Conservation (phyloP, 768 basidiomycete species). For the Atractiella rhizophila region DNA sequence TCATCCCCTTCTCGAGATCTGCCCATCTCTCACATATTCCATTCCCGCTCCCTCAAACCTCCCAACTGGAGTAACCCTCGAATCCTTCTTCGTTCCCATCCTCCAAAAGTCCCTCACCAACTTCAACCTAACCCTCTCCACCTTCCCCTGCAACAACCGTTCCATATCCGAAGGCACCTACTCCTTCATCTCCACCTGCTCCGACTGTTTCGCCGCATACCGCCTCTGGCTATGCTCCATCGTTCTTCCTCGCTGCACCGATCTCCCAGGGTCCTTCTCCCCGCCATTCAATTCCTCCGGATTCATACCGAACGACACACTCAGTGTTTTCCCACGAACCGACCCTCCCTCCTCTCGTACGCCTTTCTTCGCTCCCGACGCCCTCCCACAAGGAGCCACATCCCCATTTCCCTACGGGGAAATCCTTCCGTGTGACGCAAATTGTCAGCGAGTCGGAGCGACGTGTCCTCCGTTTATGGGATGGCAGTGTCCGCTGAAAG, state of each 20-base stretch:
- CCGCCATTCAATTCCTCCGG: not conserved
- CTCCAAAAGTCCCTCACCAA: conserved; percentile 32
- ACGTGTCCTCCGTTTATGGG: conserved; percentile 50
- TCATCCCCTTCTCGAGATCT: conserved; percentile 51
- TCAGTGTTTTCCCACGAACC: conserved; percentile 6
- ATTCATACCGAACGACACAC: not conserved
- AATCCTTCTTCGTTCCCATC: conserved; percentile 20
- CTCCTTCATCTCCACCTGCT: conserved; percentile 50
- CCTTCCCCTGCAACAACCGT: conserved; percentile 39
- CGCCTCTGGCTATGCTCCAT: conserved; percentile 50
- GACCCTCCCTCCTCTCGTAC: conserved; percentile 13
- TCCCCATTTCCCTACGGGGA: conserved; percentile 28
- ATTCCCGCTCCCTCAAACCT: conserved; percentile 36
- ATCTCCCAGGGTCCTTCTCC: conserved; percentile 19
- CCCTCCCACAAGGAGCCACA: conserved; percentile 3
- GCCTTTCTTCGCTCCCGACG: conserved; percentile 6
- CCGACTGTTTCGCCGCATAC: conserved; percentile 47
- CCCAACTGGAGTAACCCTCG: conserved; percentile 31
- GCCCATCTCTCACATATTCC: conserved; percentile 42
- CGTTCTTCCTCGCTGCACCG: conserved; percentile 49
- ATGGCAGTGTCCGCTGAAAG: conserved; percentile 25
- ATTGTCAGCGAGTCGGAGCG: conserved; percentile 44
- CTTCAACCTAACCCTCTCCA: conserved; percentile 45
- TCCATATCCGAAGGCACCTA: conserved; percentile 30
- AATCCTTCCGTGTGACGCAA: conserved; percentile 54